Evolutionary conservation across 768 basidiomycete species (phyloP), one percentile per base, ranked within the genome.

Genomic region (Imleria badia): DNA sequence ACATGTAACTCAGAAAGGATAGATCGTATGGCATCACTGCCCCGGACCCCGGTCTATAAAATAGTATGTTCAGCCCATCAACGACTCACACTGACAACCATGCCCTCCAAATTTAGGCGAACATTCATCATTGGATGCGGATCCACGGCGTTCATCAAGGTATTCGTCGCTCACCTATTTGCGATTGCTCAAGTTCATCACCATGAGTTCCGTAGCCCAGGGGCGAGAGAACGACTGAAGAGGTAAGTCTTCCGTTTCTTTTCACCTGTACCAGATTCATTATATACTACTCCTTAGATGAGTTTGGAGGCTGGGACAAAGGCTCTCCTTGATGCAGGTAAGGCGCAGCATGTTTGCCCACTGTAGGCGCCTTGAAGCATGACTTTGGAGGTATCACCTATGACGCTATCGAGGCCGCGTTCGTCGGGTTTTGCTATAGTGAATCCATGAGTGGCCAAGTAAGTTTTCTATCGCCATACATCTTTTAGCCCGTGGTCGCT

Each of bases 121-220:
- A 79, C 81, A 29, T 90, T 89, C 62, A 78, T 91, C 19, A 71
- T 91, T 44, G 89, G 89, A 6, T 84, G 78, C 39, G 88, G 89
- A 58, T 85, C 83, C 63, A 91, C 90, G 0, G 84, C 84, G 20
- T 91, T 91, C 66, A 84, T 82, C 66, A 91, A 91, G 80, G 88
- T 85, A 43, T 31, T 34, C 29, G 17, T 38, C 14, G 17, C 39
- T 26, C 39, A 29, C 51, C 2, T 51, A 5, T 52, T 22, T n/a
- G 29, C 9, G n/a, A 35, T 39, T 6, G 5, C 10, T 15, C 13
- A 34, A 6, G 9, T 31, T 41, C 11, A 17, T 40, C n/a, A 46
- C n/a, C 15, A 49, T 29, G 40, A 19, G 26, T 41, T 30, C 22
- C 19, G 7, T 35, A 88, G 88, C 89, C 86, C n/a, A 79, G 82